Percentiles rank a stretch among this genome's conserved stretches.
These are phyloP conservation scores for Tremella yokohamensis DNA, from an alignment of 768 basidiomycete genomes.

Conservation along the genomic window DNA sequence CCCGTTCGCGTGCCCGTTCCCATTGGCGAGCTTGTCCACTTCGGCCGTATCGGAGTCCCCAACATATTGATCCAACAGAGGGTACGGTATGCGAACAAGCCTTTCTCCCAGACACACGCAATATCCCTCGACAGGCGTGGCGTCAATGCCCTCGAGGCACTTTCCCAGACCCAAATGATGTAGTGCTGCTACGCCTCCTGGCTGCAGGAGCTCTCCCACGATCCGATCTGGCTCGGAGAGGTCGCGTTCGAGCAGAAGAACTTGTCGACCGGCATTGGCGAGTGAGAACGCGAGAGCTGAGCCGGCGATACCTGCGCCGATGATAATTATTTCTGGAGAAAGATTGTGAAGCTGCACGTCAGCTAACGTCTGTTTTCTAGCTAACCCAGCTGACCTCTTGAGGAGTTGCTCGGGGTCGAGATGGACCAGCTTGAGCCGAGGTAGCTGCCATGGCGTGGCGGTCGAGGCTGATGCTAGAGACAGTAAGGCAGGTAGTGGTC, in stretches of 20 bases:
- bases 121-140: slow-evolving; percentile 78
- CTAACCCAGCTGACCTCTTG: background rate
- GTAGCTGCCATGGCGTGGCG: too few species aligned
- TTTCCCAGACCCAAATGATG: slow-evolving; percentile 69
- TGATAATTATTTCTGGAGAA: slow-evolving; percentile 60
- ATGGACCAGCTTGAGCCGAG: slow-evolving; percentile 4
- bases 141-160: slow-evolving; percentile 81
- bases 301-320: slow-evolving; percentile 90
- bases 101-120: slow-evolving; percentile 62
- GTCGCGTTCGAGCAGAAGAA: slow-evolving; percentile 85
- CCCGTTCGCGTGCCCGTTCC: slow-evolving; percentile 4
- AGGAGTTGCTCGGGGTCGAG: slow-evolving; percentile 1
- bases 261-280: slow-evolving; percentile 64
- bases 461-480: too few species aligned
- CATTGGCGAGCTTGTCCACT: slow-evolving; percentile 3
- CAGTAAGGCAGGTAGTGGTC: too few species aligned
- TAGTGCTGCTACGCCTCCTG: slow-evolving; percentile 77
- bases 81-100: slow-evolving; percentile 87
- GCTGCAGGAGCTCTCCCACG: slow-evolving; percentile 94
- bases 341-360: slow-evolving; percentile 25
- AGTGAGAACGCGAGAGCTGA: slow-evolving; percentile 81
- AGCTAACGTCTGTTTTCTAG: background rate
- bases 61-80: slow-evolving; percentile 49
- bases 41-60: slow-evolving; percentile 8
- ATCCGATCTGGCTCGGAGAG: slow-evolving; percentile 91